Percentiles rank a stretch among this genome's conserved stretches.
These are phyloP conservation scores for Novymonas esmeraldas DNA, from an alignment of 208 protist species.

Conservation along the genomic window DNA sequence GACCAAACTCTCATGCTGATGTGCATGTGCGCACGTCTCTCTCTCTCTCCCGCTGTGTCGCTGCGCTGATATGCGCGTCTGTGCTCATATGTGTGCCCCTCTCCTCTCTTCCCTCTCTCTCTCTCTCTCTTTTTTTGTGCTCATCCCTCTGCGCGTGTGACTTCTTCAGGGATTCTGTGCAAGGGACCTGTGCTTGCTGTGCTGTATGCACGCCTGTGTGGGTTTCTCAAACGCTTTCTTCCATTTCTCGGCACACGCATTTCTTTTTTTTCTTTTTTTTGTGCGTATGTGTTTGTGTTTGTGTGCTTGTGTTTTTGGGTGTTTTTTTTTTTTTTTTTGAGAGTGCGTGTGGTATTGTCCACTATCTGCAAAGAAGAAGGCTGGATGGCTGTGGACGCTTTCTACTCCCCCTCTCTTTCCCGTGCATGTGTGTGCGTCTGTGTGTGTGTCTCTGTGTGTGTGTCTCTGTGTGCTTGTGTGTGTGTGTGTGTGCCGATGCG, in stretches of 20 bases:
- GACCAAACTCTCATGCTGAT: too few species aligned
- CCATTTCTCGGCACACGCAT: not conserved
- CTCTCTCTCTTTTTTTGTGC: not conserved
- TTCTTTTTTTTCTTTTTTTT: not conserved
- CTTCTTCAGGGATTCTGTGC: not conserved
- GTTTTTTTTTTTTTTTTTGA: conserved; percentile 14
- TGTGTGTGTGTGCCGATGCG: too few species aligned
- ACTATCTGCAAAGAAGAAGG: too few species aligned
- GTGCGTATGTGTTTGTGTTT: not conserved
- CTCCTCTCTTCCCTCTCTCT: not conserved
- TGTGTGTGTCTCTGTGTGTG: not conserved
- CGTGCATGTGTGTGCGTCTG: not conserved
- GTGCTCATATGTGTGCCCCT: not conserved
- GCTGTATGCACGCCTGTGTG: not conserved
- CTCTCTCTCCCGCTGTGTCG: not conserved
- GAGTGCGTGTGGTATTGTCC: too few species aligned
- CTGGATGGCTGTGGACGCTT: too few species aligned
- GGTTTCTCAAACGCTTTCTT: conserved; percentile 2
- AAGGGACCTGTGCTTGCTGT: not conserved
- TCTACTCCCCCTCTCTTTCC: not conserved
- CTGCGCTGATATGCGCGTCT: too few species aligned
- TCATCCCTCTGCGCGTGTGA: not conserved
- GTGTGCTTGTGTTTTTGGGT: not conserved
- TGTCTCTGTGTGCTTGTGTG: not conserved
- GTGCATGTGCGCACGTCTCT: not conserved